phyloP scores from a whole-genome alignment of 2,329 filamentous ascomycete genomes.

The Leptographium flavum region DNA sequence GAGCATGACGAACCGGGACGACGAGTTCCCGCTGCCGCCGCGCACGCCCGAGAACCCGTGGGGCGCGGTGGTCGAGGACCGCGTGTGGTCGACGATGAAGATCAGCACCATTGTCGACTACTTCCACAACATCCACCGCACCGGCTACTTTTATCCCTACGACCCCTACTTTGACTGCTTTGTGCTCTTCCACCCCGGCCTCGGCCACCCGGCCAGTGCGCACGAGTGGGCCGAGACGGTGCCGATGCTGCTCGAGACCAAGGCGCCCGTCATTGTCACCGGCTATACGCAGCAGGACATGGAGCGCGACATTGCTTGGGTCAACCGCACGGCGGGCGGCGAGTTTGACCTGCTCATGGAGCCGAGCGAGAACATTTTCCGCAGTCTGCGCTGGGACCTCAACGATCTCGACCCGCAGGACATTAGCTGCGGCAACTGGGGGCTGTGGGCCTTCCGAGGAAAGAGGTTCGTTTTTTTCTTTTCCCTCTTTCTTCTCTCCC shows the following conservation, averaged over 20 bases:
- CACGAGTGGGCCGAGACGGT: constrained; percentile 92
- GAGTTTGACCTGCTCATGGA: constrained; percentile 88
- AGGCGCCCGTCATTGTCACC: constrained; percentile 84
- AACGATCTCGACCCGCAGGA: constrained; percentile 93
- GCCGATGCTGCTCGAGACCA: constrained; percentile 82
- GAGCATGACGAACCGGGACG: constrained; percentile 85
- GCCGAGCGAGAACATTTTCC: constrained; percentile 86
- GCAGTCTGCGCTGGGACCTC: constrained; percentile 90
- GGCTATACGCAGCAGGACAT: constrained; percentile 95
- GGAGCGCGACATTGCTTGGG: constrained; percentile 83
- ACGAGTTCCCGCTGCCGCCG: constrained; percentile 80
- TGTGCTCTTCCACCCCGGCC: constrained; percentile 88
- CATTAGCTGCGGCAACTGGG: constrained; percentile 92
- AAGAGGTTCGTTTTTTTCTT: constrained; percentile 56
- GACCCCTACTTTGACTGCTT: constrained; percentile 99
- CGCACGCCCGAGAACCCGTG: constrained; percentile 80
- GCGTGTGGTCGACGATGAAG: constrained; percentile 79
- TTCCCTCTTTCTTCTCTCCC: background rate
- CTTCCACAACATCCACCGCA: constrained; percentile 90
- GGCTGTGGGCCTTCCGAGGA: constrained; percentile 90
- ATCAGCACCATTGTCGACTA: constrained; percentile 97
- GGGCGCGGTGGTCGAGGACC: constrained; percentile 85
- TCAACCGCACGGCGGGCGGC: constrained; percentile 68
- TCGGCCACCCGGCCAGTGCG: constrained; percentile 84
- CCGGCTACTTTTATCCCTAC: constrained; percentile 81